A percentile compares a stretch with the other conserved stretches of the same genome.
Conservation (phyloP, 345 rosid species). For the Citrus unshiu region DNA sequence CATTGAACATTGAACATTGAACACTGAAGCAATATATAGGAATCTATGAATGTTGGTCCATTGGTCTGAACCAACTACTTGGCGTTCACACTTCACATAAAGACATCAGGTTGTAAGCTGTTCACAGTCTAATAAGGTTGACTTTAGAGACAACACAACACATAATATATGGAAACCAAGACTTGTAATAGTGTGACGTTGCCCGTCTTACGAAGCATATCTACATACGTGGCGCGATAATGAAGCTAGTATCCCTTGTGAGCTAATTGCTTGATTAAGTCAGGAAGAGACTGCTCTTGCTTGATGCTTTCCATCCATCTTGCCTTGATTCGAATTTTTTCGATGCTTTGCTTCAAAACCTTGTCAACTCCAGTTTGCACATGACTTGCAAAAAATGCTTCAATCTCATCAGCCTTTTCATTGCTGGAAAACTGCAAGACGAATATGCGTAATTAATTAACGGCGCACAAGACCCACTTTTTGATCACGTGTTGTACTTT, state of each 20-base stretch:
- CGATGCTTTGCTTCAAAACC: slow-evolving; percentile 42
- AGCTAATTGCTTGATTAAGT: slow-evolving; percentile 26
- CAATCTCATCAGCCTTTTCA: slow-evolving; percentile 41
- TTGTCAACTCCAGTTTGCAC: slow-evolving; percentile 22
- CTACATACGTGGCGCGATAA: no score
- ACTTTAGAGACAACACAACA: not conserved
- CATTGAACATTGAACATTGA: not conserved
- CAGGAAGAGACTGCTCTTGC: slow-evolving; percentile 32
- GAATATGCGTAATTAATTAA: not conserved
- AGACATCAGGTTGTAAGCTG: not conserved
- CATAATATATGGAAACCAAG: not conserved
- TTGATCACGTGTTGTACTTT: not conserved
- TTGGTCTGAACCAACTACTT: not conserved
- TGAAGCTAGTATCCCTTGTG: not conserved
- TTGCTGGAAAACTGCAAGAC: slow-evolving; percentile 37
- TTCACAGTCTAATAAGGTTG: not conserved
- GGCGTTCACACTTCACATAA: slow-evolving; percentile 4
- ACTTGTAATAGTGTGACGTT: no score
- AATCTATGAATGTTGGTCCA: not conserved
- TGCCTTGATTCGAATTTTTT: slow-evolving; percentile 41
- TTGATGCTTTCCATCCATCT: slow-evolving; percentile 38
- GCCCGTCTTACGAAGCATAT: no score
- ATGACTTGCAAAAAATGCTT: slow-evolving; percentile 25
- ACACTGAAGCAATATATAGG: not conserved
- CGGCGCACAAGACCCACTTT: not conserved